A percentile compares a stretch with the other conserved stretches of the same genome.
phyloP scores from a whole-genome alignment of 73 alveolate genomes.

The Tetrahymena malaccensis region DNA sequence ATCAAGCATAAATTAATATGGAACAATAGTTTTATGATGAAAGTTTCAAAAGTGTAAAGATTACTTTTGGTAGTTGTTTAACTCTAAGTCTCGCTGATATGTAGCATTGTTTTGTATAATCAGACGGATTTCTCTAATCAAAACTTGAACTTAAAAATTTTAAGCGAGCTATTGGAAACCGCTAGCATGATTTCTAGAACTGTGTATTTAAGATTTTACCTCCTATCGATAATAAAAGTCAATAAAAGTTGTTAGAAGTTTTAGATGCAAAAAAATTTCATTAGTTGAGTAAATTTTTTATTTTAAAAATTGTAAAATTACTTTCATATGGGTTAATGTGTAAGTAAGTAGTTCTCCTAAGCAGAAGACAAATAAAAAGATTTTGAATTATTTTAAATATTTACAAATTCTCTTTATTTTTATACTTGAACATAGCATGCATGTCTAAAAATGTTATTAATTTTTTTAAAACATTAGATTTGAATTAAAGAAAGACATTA shows the following conservation, averaged over 20 bases:
- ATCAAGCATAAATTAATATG: background rate
- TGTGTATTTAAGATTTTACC: slow-evolving; percentile 34
- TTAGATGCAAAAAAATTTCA: slow-evolving; percentile 4
- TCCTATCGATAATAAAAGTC: slow-evolving; percentile 5
- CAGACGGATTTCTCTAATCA: background rate
- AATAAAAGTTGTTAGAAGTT: slow-evolving; percentile 5
- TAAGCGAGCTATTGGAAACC: slow-evolving; percentile 9
- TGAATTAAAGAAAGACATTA: slow-evolving; percentile 21
- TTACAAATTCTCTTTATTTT: too few relatives aligned
- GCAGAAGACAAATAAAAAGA: background rate
- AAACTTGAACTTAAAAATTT: background rate
- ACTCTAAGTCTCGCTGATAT: background rate
- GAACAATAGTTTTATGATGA: background rate
- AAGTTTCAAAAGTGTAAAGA: background rate
- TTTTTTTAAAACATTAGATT: background rate
- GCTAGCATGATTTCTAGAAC: slow-evolving; percentile 31
- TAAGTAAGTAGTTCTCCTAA: background rate
- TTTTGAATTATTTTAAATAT: too few relatives aligned
- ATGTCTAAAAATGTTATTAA: background rate
- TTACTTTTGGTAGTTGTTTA: background rate
- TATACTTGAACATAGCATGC: too few relatives aligned
- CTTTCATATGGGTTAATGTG: background rate
- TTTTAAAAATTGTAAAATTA: background rate
- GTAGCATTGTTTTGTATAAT: background rate
- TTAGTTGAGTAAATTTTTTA: background rate